Evolutionary conservation across 371 early-diverging fungal genomes (phyloP), one percentile per base, ranked within the genome.

Genomic region (Apophysomyces trapeziformis): DNA sequence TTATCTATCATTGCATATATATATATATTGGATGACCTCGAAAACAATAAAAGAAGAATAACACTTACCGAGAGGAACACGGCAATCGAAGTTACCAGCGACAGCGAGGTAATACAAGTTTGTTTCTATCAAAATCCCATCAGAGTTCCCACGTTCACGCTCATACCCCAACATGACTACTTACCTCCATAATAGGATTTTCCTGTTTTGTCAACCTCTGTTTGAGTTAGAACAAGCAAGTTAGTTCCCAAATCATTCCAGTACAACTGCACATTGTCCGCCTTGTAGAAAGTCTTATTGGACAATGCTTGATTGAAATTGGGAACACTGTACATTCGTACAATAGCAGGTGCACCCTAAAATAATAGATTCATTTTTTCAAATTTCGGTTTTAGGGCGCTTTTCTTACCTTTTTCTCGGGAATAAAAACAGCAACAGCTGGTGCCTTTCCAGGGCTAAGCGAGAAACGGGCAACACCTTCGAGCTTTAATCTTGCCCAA

Each of bases 161-260:
- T 18, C 37, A 16, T 37, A 26, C 32, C 32, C 54, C n/a, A 43
- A 57, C 18, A 8, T 38, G 56, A 44, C 0, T 39, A 59, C 38
- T 61, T 60, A 72, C 75, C 83, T 64, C 99, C 99, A 76, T 99
- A 99, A 83, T 99, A 99, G 21, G 94, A 93, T 74, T 95, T 90
- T 69, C 95, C 95, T 12, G 97, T 93, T 73, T 90, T 91, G 78
- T 98, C 98, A 26, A 96, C 94, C 54, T 99, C 99, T 14, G 98
- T 96, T 60, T 92, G 92, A 3, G 97, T 94, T 75, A 95, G 84
- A 16, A 94, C 94, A 61, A 98, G 85, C 44, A 97, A 78, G 68
- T 90, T 88, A 56, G 95, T 94, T 36, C 97, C 98, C n/a, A 95
- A 82, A 58, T 83, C 81, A 77, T 96, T 97, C 99, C 99, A 99